A percentile compares a stretch with the other conserved stretches of the same genome.
phyloP scores from a whole-genome alignment of 192 early-diverging fungal species.

The Umbelopsis sp. region DNA sequence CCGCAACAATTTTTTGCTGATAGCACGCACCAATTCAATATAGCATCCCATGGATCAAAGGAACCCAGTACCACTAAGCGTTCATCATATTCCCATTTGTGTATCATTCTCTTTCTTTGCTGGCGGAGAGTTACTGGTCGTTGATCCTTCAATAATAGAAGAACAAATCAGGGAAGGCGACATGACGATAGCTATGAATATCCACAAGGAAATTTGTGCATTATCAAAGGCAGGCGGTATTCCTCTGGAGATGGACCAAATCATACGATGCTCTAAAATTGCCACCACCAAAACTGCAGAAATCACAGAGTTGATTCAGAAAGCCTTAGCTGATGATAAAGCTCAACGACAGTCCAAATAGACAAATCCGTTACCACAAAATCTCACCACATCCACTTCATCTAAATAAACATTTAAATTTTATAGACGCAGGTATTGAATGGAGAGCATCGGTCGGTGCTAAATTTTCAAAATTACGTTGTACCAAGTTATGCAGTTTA shows the following conservation, averaged over 20 bases:
- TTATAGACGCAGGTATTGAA: too few species aligned
- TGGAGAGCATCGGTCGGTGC: too few species aligned
- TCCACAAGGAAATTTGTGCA: conserved; percentile 91
- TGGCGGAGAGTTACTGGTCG: conserved; percentile 65
- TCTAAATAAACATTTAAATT: background rate
- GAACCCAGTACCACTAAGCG: conserved; percentile 90
- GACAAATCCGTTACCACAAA: background rate
- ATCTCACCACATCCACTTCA: background rate
- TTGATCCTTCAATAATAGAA: conserved; percentile 88
- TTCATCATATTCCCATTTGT: conserved; percentile 96
- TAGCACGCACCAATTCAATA: background rate
- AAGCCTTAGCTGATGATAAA: conserved; percentile 63
- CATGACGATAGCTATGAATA: conserved; percentile 90
- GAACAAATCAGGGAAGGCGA: conserved; percentile 83
- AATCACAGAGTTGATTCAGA: conserved; percentile 79
- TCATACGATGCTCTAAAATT: conserved; percentile 82
- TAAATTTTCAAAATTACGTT: too few species aligned
- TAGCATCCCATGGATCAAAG: conserved; percentile 86
- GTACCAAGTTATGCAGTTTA: too few species aligned
- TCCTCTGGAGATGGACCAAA: conserved; percentile 71
- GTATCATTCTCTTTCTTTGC: conserved; percentile 93
- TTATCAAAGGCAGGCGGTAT: conserved; percentile 90
- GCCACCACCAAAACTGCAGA: conserved; percentile 74
- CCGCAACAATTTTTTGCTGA: background rate
- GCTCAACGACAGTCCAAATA: conserved; percentile 18